Base-by-base conservation (phyloP, 495 filamentous ascomycete genomes). In the Haplographium delicatum region DNA sequence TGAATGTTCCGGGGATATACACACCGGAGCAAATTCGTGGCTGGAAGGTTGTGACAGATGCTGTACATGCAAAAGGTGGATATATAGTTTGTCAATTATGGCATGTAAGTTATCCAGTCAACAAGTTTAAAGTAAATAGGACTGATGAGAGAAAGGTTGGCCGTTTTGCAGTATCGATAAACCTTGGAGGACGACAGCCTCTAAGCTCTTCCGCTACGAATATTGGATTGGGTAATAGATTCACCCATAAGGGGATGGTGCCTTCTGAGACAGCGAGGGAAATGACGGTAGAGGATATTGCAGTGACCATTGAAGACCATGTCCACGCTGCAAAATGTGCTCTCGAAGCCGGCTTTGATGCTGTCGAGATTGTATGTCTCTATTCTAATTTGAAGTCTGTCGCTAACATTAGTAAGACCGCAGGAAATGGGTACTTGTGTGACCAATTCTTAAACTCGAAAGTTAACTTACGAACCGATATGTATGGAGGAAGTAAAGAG, bases 381-480 rank as follows among this genome's bases (percentile, higher is more conserved):
- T 16, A n/a, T n/a, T n/a, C n/a, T n/a, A n/a, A n/a, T n/a, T n/a
- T n/a, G n/a, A 34, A 49, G 20, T 5, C 3, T 24, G 7, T 41
- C 16, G 9, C 19, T 5, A 18, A 5, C 19, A 15, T 11, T 8
- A 2, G n/a, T n/a, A 8, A 50, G 47, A 84, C 87, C 1, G 28
- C 47, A 58, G 75, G 66, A 16, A 88, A 89, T 53, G 85, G 85
- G 10, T 88, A 87, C 59, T 66, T 89, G 30, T 66, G 86, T 44
- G 83, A 89, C 54, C 85, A 89, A 65, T 89, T 89, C 62, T 68
- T 67, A 2, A 82, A 84, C 56, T 76, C 81, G 53, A 69, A 54
- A 8, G 64, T 54, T 54, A 89, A 89, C 65, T 57, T 68, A 55
- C 76, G 85, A 1, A 79, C 71, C 2, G 85, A 89, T 59, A 38